A percentile compares a stretch with the other conserved stretches of the same genome.
phyloP scores from a whole-genome alignment of 768 basidiomycete genomes.

The Amanita exitialis region DNA sequence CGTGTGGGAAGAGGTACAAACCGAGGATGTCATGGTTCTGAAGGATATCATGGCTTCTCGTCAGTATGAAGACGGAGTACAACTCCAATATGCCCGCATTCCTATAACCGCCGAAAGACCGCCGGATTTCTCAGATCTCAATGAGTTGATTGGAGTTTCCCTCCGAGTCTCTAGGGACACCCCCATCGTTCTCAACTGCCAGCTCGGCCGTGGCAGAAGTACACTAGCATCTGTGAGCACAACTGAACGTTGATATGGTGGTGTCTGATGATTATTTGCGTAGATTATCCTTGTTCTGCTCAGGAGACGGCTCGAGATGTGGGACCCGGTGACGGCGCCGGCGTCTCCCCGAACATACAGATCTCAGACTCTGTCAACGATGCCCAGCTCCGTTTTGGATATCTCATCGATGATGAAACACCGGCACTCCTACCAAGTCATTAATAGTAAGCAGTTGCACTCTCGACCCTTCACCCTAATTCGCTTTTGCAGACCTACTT shows the following conservation, averaged over 20 bases:
- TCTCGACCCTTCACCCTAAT: constrained; percentile 1
- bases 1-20: constrained; percentile 85
- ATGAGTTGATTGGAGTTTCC: constrained; percentile 71
- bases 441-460: constrained; percentile 56
- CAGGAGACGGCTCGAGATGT: constrained; percentile 65
- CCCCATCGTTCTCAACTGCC: constrained; percentile 91
- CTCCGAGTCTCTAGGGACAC: constrained; percentile 59
- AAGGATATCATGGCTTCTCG: constrained; percentile 80
- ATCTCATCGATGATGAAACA: constrained; percentile 17
- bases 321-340: constrained; percentile 26
- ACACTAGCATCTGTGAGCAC: constrained; percentile 73
- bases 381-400: constrained; percentile 28
- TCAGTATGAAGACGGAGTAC: constrained; percentile 34
- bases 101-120: constrained; percentile 89
- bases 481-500: constrained; percentile 46
- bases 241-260: neutral
- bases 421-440: constrained; percentile 72
- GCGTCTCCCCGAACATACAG: constrained; percentile 20
- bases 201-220: constrained; percentile 87
- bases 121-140: constrained; percentile 66
- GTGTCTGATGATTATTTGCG: neutral
- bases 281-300: constrained; percentile 79
- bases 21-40: constrained; percentile 65
- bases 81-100: constrained; percentile 72
- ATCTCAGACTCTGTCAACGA: constrained; percentile 33